These are phyloP conservation scores for Linnemannia zychae DNA, from an alignment of 192 early-diverging fungal genomes.

Conservation along the genomic window DNA sequence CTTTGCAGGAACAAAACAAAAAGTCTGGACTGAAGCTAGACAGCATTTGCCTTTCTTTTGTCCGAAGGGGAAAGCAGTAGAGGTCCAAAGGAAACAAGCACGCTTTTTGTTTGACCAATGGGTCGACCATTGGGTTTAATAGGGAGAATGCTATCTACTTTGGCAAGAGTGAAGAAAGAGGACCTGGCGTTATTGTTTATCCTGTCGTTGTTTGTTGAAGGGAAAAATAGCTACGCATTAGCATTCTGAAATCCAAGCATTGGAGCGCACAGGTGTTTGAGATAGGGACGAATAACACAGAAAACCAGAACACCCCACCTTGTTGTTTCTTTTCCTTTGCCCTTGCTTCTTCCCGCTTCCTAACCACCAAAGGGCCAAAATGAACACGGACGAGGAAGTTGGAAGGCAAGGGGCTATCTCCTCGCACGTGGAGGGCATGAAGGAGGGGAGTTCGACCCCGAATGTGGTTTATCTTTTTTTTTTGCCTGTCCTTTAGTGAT, in stretches of 20 bases:
- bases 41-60: background rate
- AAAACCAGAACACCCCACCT: background rate
- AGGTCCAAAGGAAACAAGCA: background rate
- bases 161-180: background rate
- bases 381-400: background rate
- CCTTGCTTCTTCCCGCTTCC: too few relatives aligned
- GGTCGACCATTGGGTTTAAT: background rate
- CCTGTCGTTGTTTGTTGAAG: background rate
- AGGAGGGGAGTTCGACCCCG: background rate
- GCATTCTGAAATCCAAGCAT: background rate
- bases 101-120: background rate
- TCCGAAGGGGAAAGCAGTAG: background rate
- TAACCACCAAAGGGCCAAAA: background rate
- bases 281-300: background rate
- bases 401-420: background rate
- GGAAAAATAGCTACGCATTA: background rate
- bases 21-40: background rate
- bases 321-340: too few relatives aligned
- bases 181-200: background rate
- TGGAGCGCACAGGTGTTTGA: background rate
- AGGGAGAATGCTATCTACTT: background rate
- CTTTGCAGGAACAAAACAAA: background rate
- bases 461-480: slow-evolving; percentile 2
- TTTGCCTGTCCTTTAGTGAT: background rate
- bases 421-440: background rate